These are phyloP conservation scores for Theileria equi DNA, from an alignment of 169 alveolate species.

Conservation along the genomic window DNA sequence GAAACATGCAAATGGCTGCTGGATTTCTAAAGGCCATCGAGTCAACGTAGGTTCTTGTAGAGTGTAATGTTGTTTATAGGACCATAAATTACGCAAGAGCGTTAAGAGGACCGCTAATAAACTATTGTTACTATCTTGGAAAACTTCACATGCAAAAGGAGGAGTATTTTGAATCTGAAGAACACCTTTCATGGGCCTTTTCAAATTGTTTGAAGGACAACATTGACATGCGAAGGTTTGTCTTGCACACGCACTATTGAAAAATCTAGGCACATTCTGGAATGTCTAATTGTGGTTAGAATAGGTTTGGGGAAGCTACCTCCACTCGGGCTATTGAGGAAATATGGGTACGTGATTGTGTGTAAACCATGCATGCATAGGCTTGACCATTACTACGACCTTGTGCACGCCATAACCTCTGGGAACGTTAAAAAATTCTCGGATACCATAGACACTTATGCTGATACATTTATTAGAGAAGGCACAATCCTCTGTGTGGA, in stretches of 20 bases:
- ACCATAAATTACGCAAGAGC: slow-evolving; percentile 73
- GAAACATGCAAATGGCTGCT: slow-evolving; percentile 87
- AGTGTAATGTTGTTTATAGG: slow-evolving; percentile 3
- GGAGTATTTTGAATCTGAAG: slow-evolving; percentile 70
- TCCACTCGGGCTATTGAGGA: slow-evolving; percentile 61
- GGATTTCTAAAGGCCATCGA: slow-evolving; percentile 80
- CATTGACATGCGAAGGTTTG: slow-evolving; percentile 64
- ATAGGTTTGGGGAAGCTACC: slow-evolving; percentile 81
- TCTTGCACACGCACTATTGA: not conserved
- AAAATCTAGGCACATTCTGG: slow-evolving; percentile 70
- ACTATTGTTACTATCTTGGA: slow-evolving; percentile 76
- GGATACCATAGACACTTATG: slow-evolving; percentile 53
- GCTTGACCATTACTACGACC: slow-evolving; percentile 71
- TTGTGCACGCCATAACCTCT: slow-evolving; percentile 64
- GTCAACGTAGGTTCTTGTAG: slow-evolving; percentile 61
- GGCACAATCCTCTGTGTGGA: slow-evolving; percentile 83
- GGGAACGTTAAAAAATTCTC: slow-evolving; percentile 72
- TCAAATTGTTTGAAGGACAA: slow-evolving; percentile 66
- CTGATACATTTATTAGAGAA: slow-evolving; percentile 64
- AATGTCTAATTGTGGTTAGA: slow-evolving; percentile 78
- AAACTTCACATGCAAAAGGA: slow-evolving; percentile 84
- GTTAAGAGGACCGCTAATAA: slow-evolving; percentile 77
- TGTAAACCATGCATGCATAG: slow-evolving; percentile 60
- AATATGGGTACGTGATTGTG: slow-evolving; percentile 62
- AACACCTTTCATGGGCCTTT: slow-evolving; percentile 73